These are phyloP conservation scores for Rhodotorula sp. DNA, from an alignment of 1,284 basidiomycete genomes.

Conservation along the genomic window DNA sequence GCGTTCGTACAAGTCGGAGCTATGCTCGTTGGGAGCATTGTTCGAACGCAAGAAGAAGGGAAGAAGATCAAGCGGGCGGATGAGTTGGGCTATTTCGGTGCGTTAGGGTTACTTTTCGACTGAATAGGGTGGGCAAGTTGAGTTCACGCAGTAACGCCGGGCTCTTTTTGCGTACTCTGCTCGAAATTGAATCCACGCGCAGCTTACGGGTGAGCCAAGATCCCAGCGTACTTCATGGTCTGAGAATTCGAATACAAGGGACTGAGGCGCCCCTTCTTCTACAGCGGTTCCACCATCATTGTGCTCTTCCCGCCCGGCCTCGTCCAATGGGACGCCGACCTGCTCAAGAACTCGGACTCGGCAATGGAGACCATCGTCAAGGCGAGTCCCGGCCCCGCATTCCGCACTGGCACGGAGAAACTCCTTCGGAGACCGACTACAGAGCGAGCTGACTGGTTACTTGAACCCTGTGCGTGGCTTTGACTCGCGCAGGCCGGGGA, in stretches of 20 bases:
- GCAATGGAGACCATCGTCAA: slow-evolving; percentile 70
- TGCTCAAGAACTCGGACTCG: slow-evolving; percentile 60
- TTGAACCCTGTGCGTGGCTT: not conserved
- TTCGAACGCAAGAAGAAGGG: slow-evolving; percentile 50
- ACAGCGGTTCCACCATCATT: slow-evolving; percentile 68
- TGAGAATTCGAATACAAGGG: too few species aligned
- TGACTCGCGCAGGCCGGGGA: slow-evolving; percentile 3
- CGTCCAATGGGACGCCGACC: slow-evolving; percentile 65
- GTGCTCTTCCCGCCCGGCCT: slow-evolving; percentile 62
- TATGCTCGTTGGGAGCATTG: slow-evolving; percentile 57
- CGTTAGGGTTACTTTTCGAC: slow-evolving; percentile 22
- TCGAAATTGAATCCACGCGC: not conserved
- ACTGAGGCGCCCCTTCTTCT: slow-evolving; percentile 40
- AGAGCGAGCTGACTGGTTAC: not conserved
- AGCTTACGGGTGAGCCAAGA: not conserved
- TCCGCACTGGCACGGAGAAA: not conserved
- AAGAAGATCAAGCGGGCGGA: slow-evolving; percentile 52
- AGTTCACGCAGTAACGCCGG: too few species aligned
- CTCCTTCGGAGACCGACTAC: too few species aligned
- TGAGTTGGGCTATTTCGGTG: slow-evolving; percentile 56
- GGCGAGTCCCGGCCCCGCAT: slow-evolving; percentile 49
- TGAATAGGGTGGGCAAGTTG: not conserved
- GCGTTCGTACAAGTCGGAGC: slow-evolving; percentile 50
- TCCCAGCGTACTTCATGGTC: too few species aligned
- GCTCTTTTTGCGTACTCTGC: not conserved